Evolutionary conservation across 805 yeast genomes (phyloP), one percentile per base, ranked within the genome.

Genomic region (Henningerozyma blattae): DNA sequence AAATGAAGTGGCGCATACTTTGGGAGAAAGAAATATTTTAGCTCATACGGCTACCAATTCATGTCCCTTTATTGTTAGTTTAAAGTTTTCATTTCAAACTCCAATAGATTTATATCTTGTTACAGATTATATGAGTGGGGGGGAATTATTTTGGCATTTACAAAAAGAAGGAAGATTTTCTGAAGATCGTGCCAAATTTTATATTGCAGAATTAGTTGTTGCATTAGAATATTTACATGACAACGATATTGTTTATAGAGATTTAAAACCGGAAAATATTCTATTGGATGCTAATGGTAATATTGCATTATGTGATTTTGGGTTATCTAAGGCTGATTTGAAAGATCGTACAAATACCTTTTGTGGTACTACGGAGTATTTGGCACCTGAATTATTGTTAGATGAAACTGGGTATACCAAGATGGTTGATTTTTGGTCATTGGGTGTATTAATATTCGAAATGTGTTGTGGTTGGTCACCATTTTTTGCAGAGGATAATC

Each of bases 381-480:
- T 91, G 42, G 98, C 98, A 0, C 98, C 98, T 2, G 98, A 91
- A 59, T 93, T 91, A 14, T 67, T 91, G 45, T 67, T 91, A 34
- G 97, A 91, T 61, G 98, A 91, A 58, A 72, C 83, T 35, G 98
- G 98, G 14, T 91, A 91, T 62, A 91, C 97, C 26, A 86, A 87
- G 59, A 89, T 91, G 97, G 98, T 91, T 40, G 98, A 91, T 58
- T 91, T 91, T 50, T 91, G 98, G 98, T 87, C 97, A 3, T 64
- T 91, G 38, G 98, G 98, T 39, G 98, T 91, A 18, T 65, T 91
- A 38, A 86, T 91, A 30, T 91, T 91, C 59, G 98, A 91, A 63
- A 91, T 91, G 98, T 87, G 97, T 59, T 91, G 97, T 63, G 98
- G 98, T 33, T 91, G 97, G 98, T 82, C 95, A 4, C 98, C 98